A percentile compares a stretch with the other conserved stretches of the same genome.
These are phyloP conservation scores for Gypsophila paniculata DNA, from an alignment of 179 eudicot species.

Conservation along the genomic window DNA sequence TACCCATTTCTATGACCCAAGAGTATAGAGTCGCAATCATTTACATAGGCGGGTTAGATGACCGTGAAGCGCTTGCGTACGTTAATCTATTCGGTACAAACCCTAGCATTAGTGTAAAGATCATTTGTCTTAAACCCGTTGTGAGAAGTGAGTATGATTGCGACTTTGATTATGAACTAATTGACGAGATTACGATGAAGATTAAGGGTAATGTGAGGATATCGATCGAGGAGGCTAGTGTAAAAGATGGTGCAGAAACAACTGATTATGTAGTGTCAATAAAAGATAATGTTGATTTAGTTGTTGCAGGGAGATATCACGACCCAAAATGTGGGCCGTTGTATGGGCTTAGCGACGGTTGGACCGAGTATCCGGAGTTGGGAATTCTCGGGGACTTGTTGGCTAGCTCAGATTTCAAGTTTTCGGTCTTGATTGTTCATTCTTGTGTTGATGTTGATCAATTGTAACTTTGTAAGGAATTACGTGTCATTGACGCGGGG, in stretches of 20 bases:
- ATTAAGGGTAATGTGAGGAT: neutral
- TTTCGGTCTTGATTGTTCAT: conserved; percentile 23
- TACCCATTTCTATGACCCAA: neutral
- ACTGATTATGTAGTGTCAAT: conserved; percentile 16
- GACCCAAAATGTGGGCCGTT: conserved; percentile 8
- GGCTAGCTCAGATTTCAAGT: conserved; percentile 20
- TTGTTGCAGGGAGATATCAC: conserved; percentile 20
- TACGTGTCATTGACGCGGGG: too few relatives aligned
- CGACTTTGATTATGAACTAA: neutral
- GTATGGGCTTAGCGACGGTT: conserved; percentile 22
- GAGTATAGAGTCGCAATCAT: conserved; percentile 17
- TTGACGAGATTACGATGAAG: neutral
- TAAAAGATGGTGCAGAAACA: conserved; percentile 20
- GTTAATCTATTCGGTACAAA: conserved; percentile 14
- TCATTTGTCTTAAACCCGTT: conserved; percentile 17
- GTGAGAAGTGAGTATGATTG: neutral
- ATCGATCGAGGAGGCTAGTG: conserved; percentile 11
- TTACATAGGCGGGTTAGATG: conserved; percentile 25
- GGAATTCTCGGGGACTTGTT: conserved; percentile 25
- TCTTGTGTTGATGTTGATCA: conserved; percentile 2
- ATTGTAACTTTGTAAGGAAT: neutral
- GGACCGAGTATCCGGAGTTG: conserved; percentile 21
- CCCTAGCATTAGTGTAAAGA: conserved; percentile 5
- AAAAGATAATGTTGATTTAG: conserved; percentile 22
- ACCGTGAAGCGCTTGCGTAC: conserved; percentile 22